Conservation (phyloP, 441 rosid species). For the Aquilaria agallochum region DNA sequence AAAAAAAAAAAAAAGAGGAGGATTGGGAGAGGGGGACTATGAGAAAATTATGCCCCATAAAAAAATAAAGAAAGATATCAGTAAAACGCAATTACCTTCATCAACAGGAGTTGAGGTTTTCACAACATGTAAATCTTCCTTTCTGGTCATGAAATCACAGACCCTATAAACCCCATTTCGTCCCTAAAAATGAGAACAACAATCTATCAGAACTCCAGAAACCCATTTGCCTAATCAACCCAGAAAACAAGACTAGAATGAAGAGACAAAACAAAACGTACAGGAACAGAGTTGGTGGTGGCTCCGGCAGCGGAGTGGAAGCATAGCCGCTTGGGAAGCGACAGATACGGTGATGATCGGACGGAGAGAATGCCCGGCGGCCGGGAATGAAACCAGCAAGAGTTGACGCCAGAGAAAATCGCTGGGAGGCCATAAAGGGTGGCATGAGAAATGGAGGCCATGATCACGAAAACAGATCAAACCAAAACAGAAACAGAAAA, state of each 20-base stretch:
- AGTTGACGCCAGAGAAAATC: conserved; percentile 21
- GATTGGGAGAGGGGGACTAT: conserved; percentile 1
- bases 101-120: conserved; percentile 76
- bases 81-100: conserved; percentile 39
- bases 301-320: conserved; percentile 13
- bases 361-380: conserved; percentile 16
- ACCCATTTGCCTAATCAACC: background rate
- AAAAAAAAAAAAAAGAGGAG: background rate
- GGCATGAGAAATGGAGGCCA: conserved; percentile 33
- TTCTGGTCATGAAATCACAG: conserved; percentile 77
- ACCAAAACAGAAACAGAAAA: background rate
- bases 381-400: conserved; percentile 7
- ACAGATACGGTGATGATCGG: conserved; percentile 18
- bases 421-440: conserved; percentile 14
- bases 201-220: background rate
- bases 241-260: background rate
- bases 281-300: conserved; percentile 45
- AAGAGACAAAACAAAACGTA: conserved; percentile 14
- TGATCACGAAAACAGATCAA: conserved; percentile 12
- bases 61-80: background rate
- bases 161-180: conserved; percentile 46
- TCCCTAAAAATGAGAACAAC: conserved; percentile 27
- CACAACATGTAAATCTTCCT: conserved; percentile 53
- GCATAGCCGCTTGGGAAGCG: conserved; percentile 23
- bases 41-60: background rate